A percentile compares a stretch with the other conserved stretches of the same genome.
These are phyloP conservation scores for Rhodotorula taiwanensis DNA, from an alignment of 768 basidiomycete genomes.

Conservation along the genomic window DNA sequence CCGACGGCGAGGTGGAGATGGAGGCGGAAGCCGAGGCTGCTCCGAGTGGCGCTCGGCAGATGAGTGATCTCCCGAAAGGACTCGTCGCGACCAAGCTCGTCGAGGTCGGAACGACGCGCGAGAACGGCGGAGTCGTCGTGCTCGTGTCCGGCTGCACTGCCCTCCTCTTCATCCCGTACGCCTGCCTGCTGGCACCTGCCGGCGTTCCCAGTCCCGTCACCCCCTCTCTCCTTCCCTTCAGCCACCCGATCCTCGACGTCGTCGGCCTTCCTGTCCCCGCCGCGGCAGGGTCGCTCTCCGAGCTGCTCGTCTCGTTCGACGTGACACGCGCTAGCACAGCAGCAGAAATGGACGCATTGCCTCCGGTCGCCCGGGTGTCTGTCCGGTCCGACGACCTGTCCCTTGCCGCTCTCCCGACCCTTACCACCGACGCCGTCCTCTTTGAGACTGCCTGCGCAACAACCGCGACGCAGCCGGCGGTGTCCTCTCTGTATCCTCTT, in stretches of 20 bases:
- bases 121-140: conserved; percentile 23
- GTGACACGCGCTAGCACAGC: neutral
- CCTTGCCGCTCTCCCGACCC: conserved; percentile 5
- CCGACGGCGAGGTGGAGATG: too few species aligned
- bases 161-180: conserved; percentile 29
- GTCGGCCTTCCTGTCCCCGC: conserved; percentile 4
- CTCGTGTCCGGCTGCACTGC: conserved; percentile 30
- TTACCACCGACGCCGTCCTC: conserved; percentile 5
- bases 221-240: conserved; percentile 18
- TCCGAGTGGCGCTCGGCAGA: too few species aligned
- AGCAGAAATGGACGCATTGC: neutral
- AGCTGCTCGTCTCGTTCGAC: conserved; percentile 30
- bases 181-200: neutral
- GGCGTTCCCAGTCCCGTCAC: neutral
- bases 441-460: neutral
- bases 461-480: neutral
- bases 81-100: conserved; percentile 34
- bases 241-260: conserved; percentile 27
- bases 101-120: conserved; percentile 13
- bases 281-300: neutral
- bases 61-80: conserved; percentile 20
- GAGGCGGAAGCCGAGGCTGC: too few species aligned
- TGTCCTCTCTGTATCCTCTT: conserved; percentile 27
- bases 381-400: neutral
- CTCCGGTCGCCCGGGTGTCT: neutral